These are phyloP conservation scores for Asterophora parasitica DNA, from an alignment of 768 basidiomycete species.

Conservation along the genomic window DNA sequence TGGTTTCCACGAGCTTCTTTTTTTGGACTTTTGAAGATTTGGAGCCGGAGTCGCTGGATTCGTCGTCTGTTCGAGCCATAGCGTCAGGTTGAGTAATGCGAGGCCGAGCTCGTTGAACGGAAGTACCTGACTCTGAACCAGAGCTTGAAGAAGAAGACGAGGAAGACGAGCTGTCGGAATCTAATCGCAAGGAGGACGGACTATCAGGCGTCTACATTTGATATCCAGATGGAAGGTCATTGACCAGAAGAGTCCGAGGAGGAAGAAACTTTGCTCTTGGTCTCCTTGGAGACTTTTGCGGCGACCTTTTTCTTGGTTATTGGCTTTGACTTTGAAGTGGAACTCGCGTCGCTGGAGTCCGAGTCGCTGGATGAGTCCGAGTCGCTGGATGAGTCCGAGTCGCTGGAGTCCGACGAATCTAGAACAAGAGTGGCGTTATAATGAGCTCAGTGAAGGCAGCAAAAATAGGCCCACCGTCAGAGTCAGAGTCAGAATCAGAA, in stretches of 20 bases:
- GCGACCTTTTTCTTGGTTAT: background rate
- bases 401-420: conserved; percentile 15
- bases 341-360: conserved; percentile 21
- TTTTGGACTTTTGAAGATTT: conserved; percentile 6
- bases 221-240: background rate
- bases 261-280: conserved; percentile 1
- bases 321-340: conserved; percentile 20
- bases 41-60: conserved; percentile 28
- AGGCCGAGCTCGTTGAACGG: background rate
- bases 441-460: background rate
- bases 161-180: conserved; percentile 22
- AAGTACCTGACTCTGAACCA: conserved; percentile 25
- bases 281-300: conserved; percentile 5
- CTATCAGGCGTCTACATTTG: background rate
- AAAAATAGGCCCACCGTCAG: conserved; percentile 18
- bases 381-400: conserved; percentile 20
- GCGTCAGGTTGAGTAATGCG: conserved; percentile 9
- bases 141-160: conserved; percentile 23
- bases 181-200: conserved; percentile 3
- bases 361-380: conserved; percentile 24
- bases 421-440: background rate
- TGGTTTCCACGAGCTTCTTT: conserved; percentile 10
- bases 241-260: conserved; percentile 15
- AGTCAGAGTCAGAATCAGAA: conserved; percentile 19
- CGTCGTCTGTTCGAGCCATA: conserved; percentile 24